A percentile compares a stretch with the other conserved stretches of the same genome.
These are phyloP conservation scores for Ophiosphaerella narmari DNA, from an alignment of 2,329 filamentous ascomycete genomes.

Conservation along the genomic window DNA sequence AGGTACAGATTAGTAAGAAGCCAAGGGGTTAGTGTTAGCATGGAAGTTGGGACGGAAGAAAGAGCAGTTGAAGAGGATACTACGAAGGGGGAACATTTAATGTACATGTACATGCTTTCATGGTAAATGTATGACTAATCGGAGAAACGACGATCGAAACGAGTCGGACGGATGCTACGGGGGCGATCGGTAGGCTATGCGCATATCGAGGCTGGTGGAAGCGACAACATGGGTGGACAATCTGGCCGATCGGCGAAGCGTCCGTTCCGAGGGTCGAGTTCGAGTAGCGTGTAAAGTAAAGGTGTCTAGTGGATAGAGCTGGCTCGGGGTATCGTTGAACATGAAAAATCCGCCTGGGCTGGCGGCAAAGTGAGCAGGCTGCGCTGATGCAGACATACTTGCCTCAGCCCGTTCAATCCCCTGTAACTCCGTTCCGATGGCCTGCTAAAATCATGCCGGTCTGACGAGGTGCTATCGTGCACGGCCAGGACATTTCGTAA, in stretches of 20 bases:
- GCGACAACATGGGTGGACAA: constrained; percentile 18
- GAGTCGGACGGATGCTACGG: constrained; percentile 8
- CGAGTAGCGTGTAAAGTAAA: neutral
- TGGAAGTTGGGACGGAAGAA: constrained; percentile 11
- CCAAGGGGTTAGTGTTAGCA: neutral
- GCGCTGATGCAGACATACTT: constrained; percentile 16
- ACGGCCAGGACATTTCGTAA: neutral
- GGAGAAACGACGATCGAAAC: neutral
- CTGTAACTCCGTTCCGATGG: neutral
- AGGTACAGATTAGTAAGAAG: constrained; percentile 22
- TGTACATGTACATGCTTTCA: constrained; percentile 17
- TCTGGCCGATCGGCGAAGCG: constrained; percentile 11
- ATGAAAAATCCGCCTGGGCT: constrained; percentile 9
- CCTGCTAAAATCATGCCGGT: neutral
- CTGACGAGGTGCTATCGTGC: neutral
- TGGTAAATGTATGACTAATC: neutral
- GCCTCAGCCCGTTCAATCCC: constrained; percentile 1
- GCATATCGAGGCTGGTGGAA: constrained; percentile 14
- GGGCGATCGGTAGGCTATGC: constrained; percentile 8
- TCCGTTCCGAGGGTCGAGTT: constrained; percentile 5
- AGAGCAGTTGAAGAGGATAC: constrained; percentile 13
- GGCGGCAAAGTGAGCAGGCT: constrained; percentile 17
- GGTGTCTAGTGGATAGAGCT: neutral
- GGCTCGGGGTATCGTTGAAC: constrained; percentile 2
- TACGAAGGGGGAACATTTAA: constrained; percentile 18